Evolutionary conservation across 768 basidiomycete species (phyloP), one percentile per base, ranked within the genome.

Genomic region (Lactarius akahatsu): DNA sequence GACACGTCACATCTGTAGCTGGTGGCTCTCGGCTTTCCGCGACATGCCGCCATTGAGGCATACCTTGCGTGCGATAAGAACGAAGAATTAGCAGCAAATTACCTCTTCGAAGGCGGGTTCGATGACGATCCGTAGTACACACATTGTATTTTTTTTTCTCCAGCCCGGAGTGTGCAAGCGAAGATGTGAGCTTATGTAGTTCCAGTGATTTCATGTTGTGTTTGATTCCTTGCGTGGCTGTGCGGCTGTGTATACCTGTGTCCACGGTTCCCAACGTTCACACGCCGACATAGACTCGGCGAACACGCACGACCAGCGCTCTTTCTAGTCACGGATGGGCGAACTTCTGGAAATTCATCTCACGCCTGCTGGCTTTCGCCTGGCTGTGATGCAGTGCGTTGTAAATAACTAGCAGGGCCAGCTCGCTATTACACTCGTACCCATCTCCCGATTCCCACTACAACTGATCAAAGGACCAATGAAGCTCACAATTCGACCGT

Each of bases 21-120:
- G 68, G 86, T 92, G 77, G 88, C 80, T 1, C 85, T 98, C 56
- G 96, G 97, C 0, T 98, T 99, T 76, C 76, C 91, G 20, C 84
- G 93, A 47, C 82, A 94, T 54, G 80, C 80, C 0, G 96, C 83
- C n/a, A 78, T 96, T 41, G 86, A 98, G 76, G 97, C 97, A 1
- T 99, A 92, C 77, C 85, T 96, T 74, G 91, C 89, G 2, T 98
- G 96, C 76, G 97, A 94, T 76, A 94, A 92, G 83, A 94, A 98
- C 74, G 97, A 98, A 78, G 94, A 98, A 74, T 78, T 96, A 23
- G 95, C 97, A 10, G 97, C 96, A 16, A 97, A 97, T 74, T 96
- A 89, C 72, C 77, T 98, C 72, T 96, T 98, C 69, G 95, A 96
- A 71, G 72, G 78, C 63, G 80, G 80, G 34, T 88, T 86, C 72